Percentiles rank a stretch among this genome's conserved stretches.
phyloP scores from a whole-genome alignment of 2,329 filamentous ascomycete genomes.

The Calonectria hongkongensis region DNA sequence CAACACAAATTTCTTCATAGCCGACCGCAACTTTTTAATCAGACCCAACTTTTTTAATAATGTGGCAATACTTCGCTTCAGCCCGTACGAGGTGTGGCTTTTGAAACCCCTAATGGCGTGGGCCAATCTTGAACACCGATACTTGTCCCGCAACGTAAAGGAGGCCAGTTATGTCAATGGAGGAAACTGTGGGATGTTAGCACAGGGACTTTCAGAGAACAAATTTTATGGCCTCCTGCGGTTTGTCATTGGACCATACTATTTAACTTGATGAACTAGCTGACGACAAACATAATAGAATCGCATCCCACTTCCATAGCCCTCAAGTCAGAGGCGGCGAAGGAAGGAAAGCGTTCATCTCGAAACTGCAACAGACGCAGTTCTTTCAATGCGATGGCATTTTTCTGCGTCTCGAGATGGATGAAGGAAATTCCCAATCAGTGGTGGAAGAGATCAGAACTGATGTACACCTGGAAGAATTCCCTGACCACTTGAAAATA shows the following conservation, averaged over 20 bases:
- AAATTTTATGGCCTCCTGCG: conserved; percentile 45
- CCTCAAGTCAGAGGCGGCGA: not conserved
- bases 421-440: not conserved
- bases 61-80: conserved; percentile 46
- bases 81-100: conserved; percentile 46
- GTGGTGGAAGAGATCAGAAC: not conserved
- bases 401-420: not conserved
- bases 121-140: conserved; percentile 47
- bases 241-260: conserved; percentile 28
- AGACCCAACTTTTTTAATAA: conserved; percentile 41
- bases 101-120: conserved; percentile 43
- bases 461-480: not conserved
- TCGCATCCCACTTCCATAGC: conserved; percentile 4
- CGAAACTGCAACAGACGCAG: not conserved
- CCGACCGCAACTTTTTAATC: conserved; percentile 44
- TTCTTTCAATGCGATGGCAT: not conserved
- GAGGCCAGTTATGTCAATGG: conserved; percentile 22
- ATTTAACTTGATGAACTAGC: not conserved
- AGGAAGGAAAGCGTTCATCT: not conserved
- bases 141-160: conserved; percentile 46
- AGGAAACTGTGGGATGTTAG: not conserved
- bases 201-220: conserved; percentile 33
- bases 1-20: conserved; percentile 47
- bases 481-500: not conserved
- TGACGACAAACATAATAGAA: not conserved